These are phyloP conservation scores for Xylaria sp. DNA, from an alignment of 2,329 filamentous ascomycete genomes.

Conservation along the genomic window DNA sequence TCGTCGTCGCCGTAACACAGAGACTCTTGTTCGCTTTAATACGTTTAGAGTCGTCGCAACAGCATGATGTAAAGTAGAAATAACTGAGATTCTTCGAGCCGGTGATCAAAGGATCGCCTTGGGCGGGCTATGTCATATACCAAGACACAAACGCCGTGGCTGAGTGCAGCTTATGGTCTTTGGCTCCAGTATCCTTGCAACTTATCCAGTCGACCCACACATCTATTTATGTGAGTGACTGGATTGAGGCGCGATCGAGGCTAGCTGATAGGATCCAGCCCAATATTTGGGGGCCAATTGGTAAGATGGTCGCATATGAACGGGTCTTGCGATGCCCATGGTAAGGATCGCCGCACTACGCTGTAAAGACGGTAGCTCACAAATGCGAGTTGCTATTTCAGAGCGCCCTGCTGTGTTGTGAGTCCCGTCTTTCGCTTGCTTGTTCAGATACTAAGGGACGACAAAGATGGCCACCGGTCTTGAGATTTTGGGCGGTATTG, in stretches of 20 bases:
- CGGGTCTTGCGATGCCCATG: neutral
- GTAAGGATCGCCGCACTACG: neutral
- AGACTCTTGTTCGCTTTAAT: neutral
- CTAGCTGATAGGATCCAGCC: neutral
- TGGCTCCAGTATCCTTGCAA: neutral
- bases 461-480: neutral
- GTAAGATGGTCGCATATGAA: neutral
- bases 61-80: neutral
- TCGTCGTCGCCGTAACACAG: neutral
- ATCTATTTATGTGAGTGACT: neutral
- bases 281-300: neutral
- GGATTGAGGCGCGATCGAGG: neutral
- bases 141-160: neutral
- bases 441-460: neutral
- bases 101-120: neutral
- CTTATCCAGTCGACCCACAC: neutral
- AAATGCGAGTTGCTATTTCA: neutral
- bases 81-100: neutral
- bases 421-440: neutral
- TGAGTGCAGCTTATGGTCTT: neutral
- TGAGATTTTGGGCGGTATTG: constrained; percentile 3
- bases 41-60: neutral
- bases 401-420: too few relatives aligned
- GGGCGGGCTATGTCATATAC: neutral
- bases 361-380: neutral